Base-by-base conservation (phyloP, 306 rosid species). In the Casuarina cunninghamiana region DNA sequence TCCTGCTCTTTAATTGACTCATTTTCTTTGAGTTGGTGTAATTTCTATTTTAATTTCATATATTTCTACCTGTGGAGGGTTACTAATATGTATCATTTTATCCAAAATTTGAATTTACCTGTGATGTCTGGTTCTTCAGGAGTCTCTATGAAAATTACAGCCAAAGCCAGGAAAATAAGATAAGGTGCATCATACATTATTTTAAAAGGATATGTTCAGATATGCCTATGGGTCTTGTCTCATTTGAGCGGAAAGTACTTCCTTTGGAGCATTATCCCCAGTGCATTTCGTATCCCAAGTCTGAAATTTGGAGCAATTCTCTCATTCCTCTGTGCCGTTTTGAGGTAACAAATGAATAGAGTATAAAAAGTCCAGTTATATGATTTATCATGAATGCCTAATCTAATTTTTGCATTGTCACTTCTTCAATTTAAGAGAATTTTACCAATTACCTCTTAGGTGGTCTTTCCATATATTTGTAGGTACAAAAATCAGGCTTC, bases 221-320 rank as follows among this genome's bases (percentile, higher is more conserved):
- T 67, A 85, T 89, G 83, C 98, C 97, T 17, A 35, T 48, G 81
- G 95, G 97, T 48, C 58, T 81, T 61, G 93, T 95, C 81, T 91
- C 97, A 43, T 92, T 87, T 87, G 98, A 95, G 87, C 90, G 97
- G 71, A 95, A 95, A 86, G 89, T 91, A 71, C 97, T 92, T 82
- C 88, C 90, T 80, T 76, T 84, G 53, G 77, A 85, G 72, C 87
- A 77, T 13, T 61, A 71, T 76, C 81, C 75, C 19, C 70, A 48
- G 78, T 81, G 76, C 35, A 80, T 87, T 84, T 89, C 88, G 69
- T 91, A 85, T 66, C 97, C 93, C 15, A 80, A 88, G 73, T 82
- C 81, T 57, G 63, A 60, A 60, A 85, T 95, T 71, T 95, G 98
- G 98, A 83, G 89, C 83, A 75, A 80, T 79, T 95, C 97, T 69